Evolutionary conservation across 1,284 basidiomycete species (phyloP).

Genomic region (Veloporphyrellus conicus): DNA sequence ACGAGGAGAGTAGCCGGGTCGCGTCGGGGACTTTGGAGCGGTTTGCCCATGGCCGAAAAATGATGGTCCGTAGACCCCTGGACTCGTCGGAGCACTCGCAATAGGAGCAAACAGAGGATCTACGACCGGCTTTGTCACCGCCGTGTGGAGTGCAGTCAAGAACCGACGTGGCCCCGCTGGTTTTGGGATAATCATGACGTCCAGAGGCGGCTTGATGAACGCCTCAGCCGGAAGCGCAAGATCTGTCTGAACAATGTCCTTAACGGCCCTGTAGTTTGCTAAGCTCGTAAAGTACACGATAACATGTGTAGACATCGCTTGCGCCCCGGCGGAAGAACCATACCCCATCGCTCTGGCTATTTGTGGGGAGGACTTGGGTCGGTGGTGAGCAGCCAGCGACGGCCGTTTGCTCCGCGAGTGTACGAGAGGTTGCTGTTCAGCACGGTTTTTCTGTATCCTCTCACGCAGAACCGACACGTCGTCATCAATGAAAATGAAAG

Average conservation of each 20-base stretch:
- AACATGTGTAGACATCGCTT: constrained; percentile 43
- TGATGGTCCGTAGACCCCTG: constrained; percentile 44
- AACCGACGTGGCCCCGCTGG: constrained; percentile 90
- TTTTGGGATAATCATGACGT: constrained; percentile 92
- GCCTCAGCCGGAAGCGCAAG: constrained; percentile 44
- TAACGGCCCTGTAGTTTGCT: constrained; percentile 81
- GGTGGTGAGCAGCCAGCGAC: constrained; percentile 60
- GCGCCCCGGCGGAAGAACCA: constrained; percentile 26
- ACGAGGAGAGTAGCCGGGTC: constrained; percentile 48
- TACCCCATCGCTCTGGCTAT: constrained; percentile 56
- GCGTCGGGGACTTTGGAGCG: constrained; percentile 37
- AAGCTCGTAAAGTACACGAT: constrained; percentile 90
- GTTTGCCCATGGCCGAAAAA: constrained; percentile 40
- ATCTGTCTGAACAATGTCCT: constrained; percentile 76
- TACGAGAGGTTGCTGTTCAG: constrained; percentile 46
- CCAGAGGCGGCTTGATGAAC: constrained; percentile 50
- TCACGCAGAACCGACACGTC: constrained; percentile 73
- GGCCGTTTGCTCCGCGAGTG: constrained; percentile 63
- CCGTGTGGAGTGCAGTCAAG: constrained; percentile 84
- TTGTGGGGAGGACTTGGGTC: constrained; percentile 75
- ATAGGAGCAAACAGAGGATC: constrained; percentile 90
- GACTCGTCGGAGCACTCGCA: constrained; percentile 83
- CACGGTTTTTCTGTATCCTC: constrained; percentile 60
- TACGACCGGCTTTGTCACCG: constrained; percentile 75
- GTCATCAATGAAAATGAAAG: constrained; percentile 87